A percentile compares a stretch with the other conserved stretches of the same genome.
phyloP scores from a whole-genome alignment of 2,329 filamentous ascomycete genomes.

The Escovopsis weberi region DNA sequence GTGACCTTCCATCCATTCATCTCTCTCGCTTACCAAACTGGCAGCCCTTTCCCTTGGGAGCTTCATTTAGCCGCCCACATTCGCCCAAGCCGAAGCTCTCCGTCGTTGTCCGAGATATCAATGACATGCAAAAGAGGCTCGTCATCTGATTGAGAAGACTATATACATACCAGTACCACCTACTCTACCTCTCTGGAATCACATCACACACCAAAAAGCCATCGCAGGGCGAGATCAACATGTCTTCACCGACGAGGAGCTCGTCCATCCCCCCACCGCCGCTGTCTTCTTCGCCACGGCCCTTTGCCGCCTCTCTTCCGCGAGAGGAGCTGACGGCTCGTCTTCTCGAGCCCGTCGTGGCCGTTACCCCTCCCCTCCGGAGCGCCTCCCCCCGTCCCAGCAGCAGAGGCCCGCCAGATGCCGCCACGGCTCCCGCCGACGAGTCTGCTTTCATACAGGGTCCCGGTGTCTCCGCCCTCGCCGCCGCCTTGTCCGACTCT shows the following conservation, averaged over 20 bases:
- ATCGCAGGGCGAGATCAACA: constrained; percentile 7
- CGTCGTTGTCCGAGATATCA: too few relatives aligned
- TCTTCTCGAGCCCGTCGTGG: constrained; percentile 41
- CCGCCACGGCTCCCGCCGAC: constrained; percentile 48
- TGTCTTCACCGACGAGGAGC: constrained; percentile 24
- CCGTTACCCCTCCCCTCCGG: constrained; percentile 23
- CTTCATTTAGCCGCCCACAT: too few relatives aligned
- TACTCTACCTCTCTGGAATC: too few relatives aligned
- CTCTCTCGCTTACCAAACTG: too few relatives aligned
- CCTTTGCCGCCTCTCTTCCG: constrained; percentile 36
- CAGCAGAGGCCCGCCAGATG: constrained; percentile 6
- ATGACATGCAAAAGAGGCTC: too few relatives aligned
- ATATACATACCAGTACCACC: too few relatives aligned
- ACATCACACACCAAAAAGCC: too few relatives aligned
- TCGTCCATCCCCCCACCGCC: constrained; percentile 15
- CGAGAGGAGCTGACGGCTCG: constrained; percentile 47
- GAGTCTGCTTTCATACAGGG: constrained; percentile 51
- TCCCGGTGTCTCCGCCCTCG: constrained; percentile 75
- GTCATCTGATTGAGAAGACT: too few relatives aligned
- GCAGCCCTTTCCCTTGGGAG: too few relatives aligned
- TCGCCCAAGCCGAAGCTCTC: too few relatives aligned
- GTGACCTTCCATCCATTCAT: too few relatives aligned
- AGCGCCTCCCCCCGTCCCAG: constrained; percentile 18
- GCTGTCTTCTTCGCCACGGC: constrained; percentile 34
- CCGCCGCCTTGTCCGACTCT: constrained; percentile 69